Evolutionary conservation across 208 protist species (phyloP).

Genomic region (Leishmania gerbilli): DNA sequence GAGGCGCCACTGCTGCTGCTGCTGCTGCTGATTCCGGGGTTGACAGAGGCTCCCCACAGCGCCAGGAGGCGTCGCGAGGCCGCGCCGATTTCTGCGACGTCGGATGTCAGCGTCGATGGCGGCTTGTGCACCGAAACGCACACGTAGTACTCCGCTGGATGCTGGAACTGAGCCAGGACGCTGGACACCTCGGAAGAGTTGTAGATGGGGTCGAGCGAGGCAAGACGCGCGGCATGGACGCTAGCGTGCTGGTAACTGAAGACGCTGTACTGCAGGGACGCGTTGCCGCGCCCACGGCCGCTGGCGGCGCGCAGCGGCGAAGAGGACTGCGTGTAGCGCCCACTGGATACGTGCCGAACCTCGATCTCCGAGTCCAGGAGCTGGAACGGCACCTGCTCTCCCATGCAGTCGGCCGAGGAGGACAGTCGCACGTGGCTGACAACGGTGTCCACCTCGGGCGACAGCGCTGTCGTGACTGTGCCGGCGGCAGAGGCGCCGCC

Average conservation of each 20-base stretch:
- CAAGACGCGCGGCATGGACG: slow-evolving; percentile 24
- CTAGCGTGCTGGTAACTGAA: slow-evolving; percentile 50
- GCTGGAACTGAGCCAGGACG: slow-evolving; percentile 16
- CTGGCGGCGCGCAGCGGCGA: neutral
- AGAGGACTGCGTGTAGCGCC: slow-evolving; percentile 22
- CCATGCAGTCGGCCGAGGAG: slow-evolving; percentile 48
- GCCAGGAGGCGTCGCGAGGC: slow-evolving; percentile 26
- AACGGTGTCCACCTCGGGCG: slow-evolving; percentile 22
- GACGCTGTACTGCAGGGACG: slow-evolving; percentile 28
- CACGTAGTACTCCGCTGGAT: slow-evolving; percentile 56
- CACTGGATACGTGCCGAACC: slow-evolving; percentile 2
- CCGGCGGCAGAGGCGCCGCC: neutral
- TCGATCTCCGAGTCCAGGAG: slow-evolving; percentile 34
- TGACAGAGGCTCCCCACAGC: slow-evolving; percentile 8
- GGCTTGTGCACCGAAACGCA: slow-evolving; percentile 58
- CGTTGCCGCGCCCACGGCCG: neutral
- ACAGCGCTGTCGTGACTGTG: slow-evolving; percentile 19
- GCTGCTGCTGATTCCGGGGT: slow-evolving; percentile 6
- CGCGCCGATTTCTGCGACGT: neutral
- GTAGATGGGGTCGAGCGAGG: slow-evolving; percentile 29
- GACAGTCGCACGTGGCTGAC: slow-evolving; percentile 53
- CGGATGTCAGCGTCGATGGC: neutral
- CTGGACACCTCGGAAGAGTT: slow-evolving; percentile 21
- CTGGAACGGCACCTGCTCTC: slow-evolving; percentile 31
- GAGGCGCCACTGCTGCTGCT: neutral